Percentiles rank a stretch among this genome's conserved stretches.
These are phyloP conservation scores for Daldinia sp. DNA, from an alignment of 2,329 filamentous ascomycete genomes.

Conservation along the genomic window DNA sequence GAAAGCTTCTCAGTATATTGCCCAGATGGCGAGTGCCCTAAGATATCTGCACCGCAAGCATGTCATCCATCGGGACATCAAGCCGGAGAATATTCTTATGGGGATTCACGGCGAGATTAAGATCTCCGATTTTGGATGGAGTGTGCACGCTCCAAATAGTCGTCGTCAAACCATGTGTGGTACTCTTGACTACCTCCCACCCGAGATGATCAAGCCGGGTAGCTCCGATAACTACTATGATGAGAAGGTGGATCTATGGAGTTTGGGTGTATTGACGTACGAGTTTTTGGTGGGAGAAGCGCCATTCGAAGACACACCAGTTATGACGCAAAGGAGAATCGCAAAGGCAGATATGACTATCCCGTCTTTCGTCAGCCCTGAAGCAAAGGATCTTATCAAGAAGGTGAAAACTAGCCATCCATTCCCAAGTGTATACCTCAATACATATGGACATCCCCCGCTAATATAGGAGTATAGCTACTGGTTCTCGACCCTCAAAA, in stretches of 20 bases:
- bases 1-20: conserved; percentile 87
- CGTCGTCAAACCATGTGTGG: conserved; percentile 94
- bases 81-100: conserved; percentile 95
- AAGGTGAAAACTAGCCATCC: conserved; percentile 64
- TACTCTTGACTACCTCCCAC: conserved; percentile 95
- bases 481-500: conserved; percentile 94
- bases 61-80: conserved; percentile 97
- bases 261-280: conserved; percentile 91
- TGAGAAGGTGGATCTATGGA: conserved; percentile 97
- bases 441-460: neutral
- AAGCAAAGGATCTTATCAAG: conserved; percentile 92
- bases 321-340: conserved; percentile 94
- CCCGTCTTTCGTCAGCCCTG: conserved; percentile 86
- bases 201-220: conserved; percentile 92
- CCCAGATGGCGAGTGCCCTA: conserved; percentile 89
- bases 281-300: conserved; percentile 97
- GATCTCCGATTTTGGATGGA: conserved; percentile 98
- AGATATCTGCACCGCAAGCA: conserved; percentile 96
- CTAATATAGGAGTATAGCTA: conserved; percentile 60
- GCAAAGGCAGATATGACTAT: conserved; percentile 90
- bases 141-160: conserved; percentile 95
- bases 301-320: conserved; percentile 93
- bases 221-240: conserved; percentile 87
- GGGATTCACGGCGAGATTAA: conserved; percentile 98
- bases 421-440: neutral